Evolutionary conservation across 345 rosid species (phyloP), one percentile per base, ranked within the genome.

Genomic region (Lumnitzera littorea): DNA sequence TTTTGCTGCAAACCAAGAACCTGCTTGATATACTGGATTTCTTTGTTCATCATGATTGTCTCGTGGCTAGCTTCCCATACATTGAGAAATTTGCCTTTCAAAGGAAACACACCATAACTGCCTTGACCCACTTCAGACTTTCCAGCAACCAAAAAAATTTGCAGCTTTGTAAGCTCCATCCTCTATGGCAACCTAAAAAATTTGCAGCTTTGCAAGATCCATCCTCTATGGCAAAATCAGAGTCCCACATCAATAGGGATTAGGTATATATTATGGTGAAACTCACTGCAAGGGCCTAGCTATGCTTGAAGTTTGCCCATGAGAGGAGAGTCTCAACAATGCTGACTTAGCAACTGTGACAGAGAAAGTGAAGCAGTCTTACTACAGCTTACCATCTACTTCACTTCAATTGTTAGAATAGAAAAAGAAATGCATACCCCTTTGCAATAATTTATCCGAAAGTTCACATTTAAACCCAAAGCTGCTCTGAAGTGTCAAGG

Each of bases 391-490:
- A 20, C 20, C 20, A 20, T 20, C 20, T 20, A 20, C 20, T 20
- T 20, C 20, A 20, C 20, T 20, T 20, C 20, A 20, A 20, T 20
- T 20, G 20, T 20, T 20, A 20, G 20, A 20, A 20, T 20, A 20
- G 20, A 20, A 20, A 20, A 20, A 20, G 20, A 20, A 20, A 20
- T 20, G 20, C 20, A 20, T 20, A 20, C 20, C 20, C 83, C 86
- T 86, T 76, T 94, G 89, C 64, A 94, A 67, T 67, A 86, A 66
- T 13, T 86, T 91, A 50, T 94, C 96, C 12, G 88, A 64, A 66
- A 94, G 82, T 68, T 88, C 96, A 68, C 99, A 94, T 72, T 83
- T 86, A 3, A 97, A 88, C 2, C 99, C 99, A 14, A 94, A 90
- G 64, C 88, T 94, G 81, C 92, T 88, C 72, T 88, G 92, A 68